A percentile compares a stretch with the other conserved stretches of the same genome.
Conservation (phyloP, 768 basidiomycete species). For the Porpolomopsis calyptriformis region DNA sequence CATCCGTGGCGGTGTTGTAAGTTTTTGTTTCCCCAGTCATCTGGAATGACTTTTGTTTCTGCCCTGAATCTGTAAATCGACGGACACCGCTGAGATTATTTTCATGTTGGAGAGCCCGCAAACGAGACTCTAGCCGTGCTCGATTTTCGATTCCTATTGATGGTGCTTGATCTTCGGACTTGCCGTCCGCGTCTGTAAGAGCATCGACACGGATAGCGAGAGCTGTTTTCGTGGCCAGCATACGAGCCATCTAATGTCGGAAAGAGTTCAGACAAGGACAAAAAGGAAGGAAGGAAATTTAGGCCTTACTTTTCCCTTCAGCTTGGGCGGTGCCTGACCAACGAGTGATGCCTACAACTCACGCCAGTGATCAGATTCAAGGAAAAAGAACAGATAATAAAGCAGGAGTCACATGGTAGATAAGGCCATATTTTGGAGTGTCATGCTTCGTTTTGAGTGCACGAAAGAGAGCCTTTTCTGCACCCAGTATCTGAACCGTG, state of each 20-base stretch:
- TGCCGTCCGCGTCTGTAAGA: conserved; percentile 83
- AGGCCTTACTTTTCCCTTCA: conserved; percentile 80
- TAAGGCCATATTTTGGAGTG: conserved; percentile 98
- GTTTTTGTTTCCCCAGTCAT: conserved; percentile 67
- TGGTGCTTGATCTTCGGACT: conserved; percentile 71
- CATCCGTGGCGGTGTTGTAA: conserved; percentile 84
- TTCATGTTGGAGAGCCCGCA: conserved; percentile 81
- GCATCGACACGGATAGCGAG: conserved; percentile 97
- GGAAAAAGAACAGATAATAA: conserved; percentile 16
- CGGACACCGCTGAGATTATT: conserved; percentile 64
- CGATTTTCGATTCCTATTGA: conserved; percentile 90
- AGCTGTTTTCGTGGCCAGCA: conserved; percentile 98
- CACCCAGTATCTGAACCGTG: conserved; percentile 96
- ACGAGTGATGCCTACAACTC: conserved; percentile 73
- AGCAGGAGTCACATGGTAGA: conserved; percentile 82
- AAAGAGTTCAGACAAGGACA: neutral
- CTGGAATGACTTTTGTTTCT: conserved; percentile 72
- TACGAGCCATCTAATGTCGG: conserved; percentile 86
- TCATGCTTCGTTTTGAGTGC: conserved; percentile 99
- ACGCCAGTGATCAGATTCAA: conserved; percentile 6
- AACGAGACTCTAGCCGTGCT: conserved; percentile 87
- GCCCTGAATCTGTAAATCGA: conserved; percentile 47
- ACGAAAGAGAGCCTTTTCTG: conserved; percentile 96
- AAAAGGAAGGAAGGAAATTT: neutral
- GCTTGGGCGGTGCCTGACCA: conserved; percentile 93